These are phyloP conservation scores for Thymus quinquecostatus DNA, from an alignment of 257 asterid genomes.

Conservation along the genomic window DNA sequence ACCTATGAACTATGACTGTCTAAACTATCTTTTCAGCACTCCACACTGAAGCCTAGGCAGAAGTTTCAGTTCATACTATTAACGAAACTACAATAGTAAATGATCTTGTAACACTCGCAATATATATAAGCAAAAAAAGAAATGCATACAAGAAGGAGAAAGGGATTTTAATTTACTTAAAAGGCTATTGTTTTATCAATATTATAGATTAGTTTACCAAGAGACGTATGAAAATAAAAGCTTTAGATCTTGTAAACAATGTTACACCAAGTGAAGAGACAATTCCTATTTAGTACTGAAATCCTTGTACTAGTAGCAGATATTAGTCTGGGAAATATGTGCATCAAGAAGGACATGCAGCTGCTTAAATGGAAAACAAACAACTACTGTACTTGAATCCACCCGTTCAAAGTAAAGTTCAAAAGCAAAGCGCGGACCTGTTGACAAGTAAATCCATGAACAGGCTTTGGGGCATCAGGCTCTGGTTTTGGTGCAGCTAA, in stretches of 20 bases:
- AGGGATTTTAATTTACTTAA: background rate
- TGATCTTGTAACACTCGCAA: background rate
- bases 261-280: background rate
- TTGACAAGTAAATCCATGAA: constrained; percentile 46
- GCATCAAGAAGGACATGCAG: background rate
- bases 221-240: background rate
- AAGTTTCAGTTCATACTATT: background rate
- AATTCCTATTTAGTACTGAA: constrained; percentile 8
- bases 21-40: background rate
- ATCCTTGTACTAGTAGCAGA: background rate
- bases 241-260: background rate
- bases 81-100: background rate
- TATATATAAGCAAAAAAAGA: background rate
- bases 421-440: constrained; percentile 48
- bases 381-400: background rate
- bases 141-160: background rate
- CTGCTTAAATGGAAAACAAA: background rate
- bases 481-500: constrained; percentile 83
- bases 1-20: background rate
- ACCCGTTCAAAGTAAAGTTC: background rate
- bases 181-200: background rate
- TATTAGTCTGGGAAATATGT: background rate
- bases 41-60: background rate
- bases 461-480: constrained; percentile 61
- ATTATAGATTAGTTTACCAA: background rate